Evolutionary conservation across 2,329 filamentous ascomycete genomes (phyloP), one percentile per base, ranked within the genome.

Genomic region (Cladobotryum protrusum): DNA sequence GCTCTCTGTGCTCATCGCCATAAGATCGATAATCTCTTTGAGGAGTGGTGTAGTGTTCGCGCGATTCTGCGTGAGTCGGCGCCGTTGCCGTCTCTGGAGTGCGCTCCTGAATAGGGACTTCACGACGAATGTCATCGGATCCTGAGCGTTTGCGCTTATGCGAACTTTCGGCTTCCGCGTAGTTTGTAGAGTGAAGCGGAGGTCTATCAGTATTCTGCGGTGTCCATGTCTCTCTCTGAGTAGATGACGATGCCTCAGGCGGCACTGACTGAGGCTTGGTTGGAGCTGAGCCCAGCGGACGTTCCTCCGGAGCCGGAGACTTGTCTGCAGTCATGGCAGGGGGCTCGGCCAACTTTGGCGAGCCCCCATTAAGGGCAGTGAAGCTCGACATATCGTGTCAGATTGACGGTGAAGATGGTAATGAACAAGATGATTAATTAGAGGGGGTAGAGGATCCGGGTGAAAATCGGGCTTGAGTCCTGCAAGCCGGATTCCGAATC

Each of bases 81-180:
- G 57, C 56, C 13, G 61, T 55, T 13, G 63, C 58, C 19, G 58
- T 59, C 45, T 70, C 68, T 24, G 67, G 66, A 13, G 67, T 67
- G 5, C 60, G 61, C 52, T 69, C 65, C 39, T 67, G 63, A 7
- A 56, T 50, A 6, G 57, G 52, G 24, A 52, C 54, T 18, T 75
- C 72, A 56, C 69, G 68, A 48, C 68, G 63, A 6, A 63, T 64
- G 49, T 83, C 83, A 35, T 72, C 65, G 5, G 85, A 87, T 42
- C 74, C 70, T 6, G 87, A 89, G 53, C 87, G 79, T 67, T 89
- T 92, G 60, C 82, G 80, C 67, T 85, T 86, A 58, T 81, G 76
- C 15, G 76, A 68, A 14, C 60, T 63, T 34, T 83, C 77, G n/a
- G 63, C 60, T 32, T 76, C 72, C 5, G 72, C 56, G 57, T 74